A percentile compares a stretch with the other conserved stretches of the same genome.
phyloP scores from a whole-genome alignment of 768 basidiomycete species.

The Tephrocybe sp. region DNA sequence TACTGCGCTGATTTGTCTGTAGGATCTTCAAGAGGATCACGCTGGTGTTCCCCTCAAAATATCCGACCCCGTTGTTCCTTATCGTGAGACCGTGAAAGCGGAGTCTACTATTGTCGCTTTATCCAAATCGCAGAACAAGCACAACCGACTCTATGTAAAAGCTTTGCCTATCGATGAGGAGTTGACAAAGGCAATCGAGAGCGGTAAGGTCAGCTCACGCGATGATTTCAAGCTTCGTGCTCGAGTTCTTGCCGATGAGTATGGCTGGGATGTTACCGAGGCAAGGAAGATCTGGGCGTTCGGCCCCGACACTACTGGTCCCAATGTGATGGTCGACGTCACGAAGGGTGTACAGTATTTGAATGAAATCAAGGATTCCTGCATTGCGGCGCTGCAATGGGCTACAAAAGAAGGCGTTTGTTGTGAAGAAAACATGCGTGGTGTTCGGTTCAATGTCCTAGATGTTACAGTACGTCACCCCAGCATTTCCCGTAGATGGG shows the following conservation, averaged over 20 bases:
- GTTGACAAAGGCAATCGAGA: slow-evolving; percentile 89
- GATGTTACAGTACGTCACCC: slow-evolving; percentile 79
- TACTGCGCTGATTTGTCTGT: neutral
- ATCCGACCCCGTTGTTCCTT: slow-evolving; percentile 96
- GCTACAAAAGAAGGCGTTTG: slow-evolving; percentile 98
- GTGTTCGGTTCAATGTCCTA: slow-evolving; percentile 92
- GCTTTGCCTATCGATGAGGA: slow-evolving; percentile 94
- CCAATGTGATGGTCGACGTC: slow-evolving; percentile 95
- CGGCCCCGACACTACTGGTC: slow-evolving; percentile 96
- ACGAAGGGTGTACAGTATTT: slow-evolving; percentile 99
- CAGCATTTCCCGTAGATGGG: neutral
- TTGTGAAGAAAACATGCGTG: slow-evolving; percentile 98
- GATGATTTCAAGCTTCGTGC: slow-evolving; percentile 99
- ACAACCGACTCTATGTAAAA: slow-evolving; percentile 97
- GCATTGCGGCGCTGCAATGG: slow-evolving; percentile 99
- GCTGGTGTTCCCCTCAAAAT: slow-evolving; percentile 99
- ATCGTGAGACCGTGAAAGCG: slow-evolving; percentile 95
- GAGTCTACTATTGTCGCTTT: slow-evolving; percentile 96
- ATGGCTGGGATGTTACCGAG: slow-evolving; percentile 98
- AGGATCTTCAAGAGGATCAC: slow-evolving; percentile 99
- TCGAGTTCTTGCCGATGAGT: slow-evolving; percentile 93
- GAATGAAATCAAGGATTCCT: slow-evolving; percentile 99
- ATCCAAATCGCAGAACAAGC: slow-evolving; percentile 99
- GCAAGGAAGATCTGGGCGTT: slow-evolving; percentile 99
- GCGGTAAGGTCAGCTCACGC: slow-evolving; percentile 80